These are phyloP conservation scores for Sporothrix pallida DNA, from an alignment of 2,329 filamentous ascomycete genomes.

Conservation along the genomic window DNA sequence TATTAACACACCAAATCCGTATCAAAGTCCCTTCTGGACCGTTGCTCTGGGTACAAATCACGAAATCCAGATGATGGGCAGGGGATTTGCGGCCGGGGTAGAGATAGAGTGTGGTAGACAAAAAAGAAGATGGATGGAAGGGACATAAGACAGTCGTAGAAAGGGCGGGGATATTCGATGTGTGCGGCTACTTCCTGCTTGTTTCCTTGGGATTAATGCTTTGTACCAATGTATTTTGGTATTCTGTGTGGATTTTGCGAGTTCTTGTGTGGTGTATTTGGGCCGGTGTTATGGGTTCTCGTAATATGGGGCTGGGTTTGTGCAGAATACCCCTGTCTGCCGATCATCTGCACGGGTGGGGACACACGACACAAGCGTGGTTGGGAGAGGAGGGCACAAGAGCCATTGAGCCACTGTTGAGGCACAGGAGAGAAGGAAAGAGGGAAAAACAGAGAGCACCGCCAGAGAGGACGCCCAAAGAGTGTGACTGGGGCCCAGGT, in stretches of 20 bases:
- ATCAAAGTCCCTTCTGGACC: not conserved
- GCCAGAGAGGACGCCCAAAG: not conserved
- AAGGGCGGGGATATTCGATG: slow-evolving; percentile 11
- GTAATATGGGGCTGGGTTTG: slow-evolving; percentile 10
- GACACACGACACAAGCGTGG: not conserved
- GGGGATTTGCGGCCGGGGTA: slow-evolving; percentile 22
- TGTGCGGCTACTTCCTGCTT: not conserved
- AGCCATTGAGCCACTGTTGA: not conserved
- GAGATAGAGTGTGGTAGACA: not conserved
- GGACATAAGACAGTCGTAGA: not conserved
- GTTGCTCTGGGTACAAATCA: not conserved
- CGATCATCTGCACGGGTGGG: slow-evolving; percentile 31
- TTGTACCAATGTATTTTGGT: slow-evolving; percentile 3
- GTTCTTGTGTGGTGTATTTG: slow-evolving; percentile 13
- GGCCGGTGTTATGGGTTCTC: not conserved
- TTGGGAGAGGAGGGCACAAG: not conserved
- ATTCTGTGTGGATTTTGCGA: not conserved
- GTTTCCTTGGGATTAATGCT: not conserved
- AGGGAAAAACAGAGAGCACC: not conserved
- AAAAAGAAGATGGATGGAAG: not conserved
- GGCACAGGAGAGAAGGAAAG: not conserved
- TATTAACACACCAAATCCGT: not conserved
- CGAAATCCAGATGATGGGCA: slow-evolving; percentile 21
- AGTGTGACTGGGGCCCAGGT: slow-evolving; percentile 20
- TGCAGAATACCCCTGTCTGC: slow-evolving; percentile 22